A percentile compares a stretch with the other conserved stretches of the same genome.
These are phyloP conservation scores for Odontarrhena argentea DNA, from an alignment of 345 rosid species.

Conservation along the genomic window DNA sequence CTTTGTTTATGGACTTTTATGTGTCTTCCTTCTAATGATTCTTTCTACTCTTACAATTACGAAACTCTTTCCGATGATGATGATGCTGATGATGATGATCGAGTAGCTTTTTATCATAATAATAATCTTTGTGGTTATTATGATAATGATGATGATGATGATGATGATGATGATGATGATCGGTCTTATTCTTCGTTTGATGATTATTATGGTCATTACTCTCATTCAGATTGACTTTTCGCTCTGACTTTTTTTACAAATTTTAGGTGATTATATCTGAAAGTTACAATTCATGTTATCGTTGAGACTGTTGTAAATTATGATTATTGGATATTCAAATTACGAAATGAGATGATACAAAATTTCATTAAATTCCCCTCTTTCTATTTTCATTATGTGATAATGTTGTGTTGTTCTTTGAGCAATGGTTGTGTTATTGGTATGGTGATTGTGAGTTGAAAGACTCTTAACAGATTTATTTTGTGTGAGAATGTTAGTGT, in stretches of 20 bases:
- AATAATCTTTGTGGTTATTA: constrained; percentile 33
- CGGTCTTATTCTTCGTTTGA: constrained; percentile 40
- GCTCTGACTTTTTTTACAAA: not conserved
- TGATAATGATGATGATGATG: constrained; percentile 14
- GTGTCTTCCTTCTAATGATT: constrained; percentile 69
- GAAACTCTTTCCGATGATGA: constrained; percentile 34
- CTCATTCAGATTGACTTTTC: constrained; percentile 51
- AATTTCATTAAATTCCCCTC: not conserved
- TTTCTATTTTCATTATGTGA: not conserved
- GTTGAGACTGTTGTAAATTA: constrained; percentile 17
- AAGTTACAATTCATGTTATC: constrained; percentile 9
- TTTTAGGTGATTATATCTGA: constrained; percentile 11
- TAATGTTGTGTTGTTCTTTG: not conserved
- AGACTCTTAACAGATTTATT: not conserved
- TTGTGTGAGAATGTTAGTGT: not conserved
- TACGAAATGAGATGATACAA: constrained; percentile 6
- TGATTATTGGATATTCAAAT: not conserved
- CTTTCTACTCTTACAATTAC: constrained; percentile 49
- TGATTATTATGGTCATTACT: constrained; percentile 44
- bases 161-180: constrained; percentile 28
- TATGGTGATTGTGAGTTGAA: constrained; percentile 6
- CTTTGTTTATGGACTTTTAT: constrained; percentile 72
- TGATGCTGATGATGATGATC: constrained; percentile 37
- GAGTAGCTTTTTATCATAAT: constrained; percentile 32
- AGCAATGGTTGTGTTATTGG: constrained; percentile 29